phyloP scores from a whole-genome alignment of 164 flowering plant genomes.

The Liriodendron chinense region DNA sequence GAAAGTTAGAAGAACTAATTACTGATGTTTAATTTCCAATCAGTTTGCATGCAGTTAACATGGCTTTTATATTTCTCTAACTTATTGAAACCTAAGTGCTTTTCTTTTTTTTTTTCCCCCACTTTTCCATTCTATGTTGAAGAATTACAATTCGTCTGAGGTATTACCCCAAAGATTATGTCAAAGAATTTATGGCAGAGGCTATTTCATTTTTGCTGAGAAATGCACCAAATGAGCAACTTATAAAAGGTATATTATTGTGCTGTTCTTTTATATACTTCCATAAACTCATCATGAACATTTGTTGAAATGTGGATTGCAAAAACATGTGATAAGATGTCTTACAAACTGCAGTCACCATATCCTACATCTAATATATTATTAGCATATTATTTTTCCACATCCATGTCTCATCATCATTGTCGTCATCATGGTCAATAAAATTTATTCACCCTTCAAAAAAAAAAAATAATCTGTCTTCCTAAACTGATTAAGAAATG shows the following conservation, averaged over 20 bases:
- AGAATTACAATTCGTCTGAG: slow-evolving; percentile 65
- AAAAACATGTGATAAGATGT: neutral
- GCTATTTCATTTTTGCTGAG: slow-evolving; percentile 75
- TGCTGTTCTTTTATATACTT: neutral
- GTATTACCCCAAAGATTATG: slow-evolving; percentile 70
- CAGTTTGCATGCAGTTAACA: neutral
- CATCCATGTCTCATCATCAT: no score
- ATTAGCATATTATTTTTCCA: no score
- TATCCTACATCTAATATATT: no score
- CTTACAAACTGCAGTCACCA: no score
- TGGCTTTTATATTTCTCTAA: neutral
- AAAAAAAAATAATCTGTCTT: no score
- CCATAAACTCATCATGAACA: neutral
- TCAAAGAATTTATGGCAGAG: slow-evolving; percentile 88
- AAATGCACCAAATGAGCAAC: slow-evolving; percentile 61
- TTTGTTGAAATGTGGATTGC: neutral
- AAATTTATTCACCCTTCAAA: no score
- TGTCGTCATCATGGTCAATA: neutral
- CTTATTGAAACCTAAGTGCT: neutral
- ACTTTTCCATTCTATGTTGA: slow-evolving; percentile 5
- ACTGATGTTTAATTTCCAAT: neutral
- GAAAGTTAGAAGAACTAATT: neutral
- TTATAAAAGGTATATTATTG: slow-evolving; percentile 50
- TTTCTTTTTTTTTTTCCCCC: neutral
- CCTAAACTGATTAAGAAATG: no score